Conservation (phyloP, 2,329 filamentous ascomycete species). For the Phoma sp. region DNA sequence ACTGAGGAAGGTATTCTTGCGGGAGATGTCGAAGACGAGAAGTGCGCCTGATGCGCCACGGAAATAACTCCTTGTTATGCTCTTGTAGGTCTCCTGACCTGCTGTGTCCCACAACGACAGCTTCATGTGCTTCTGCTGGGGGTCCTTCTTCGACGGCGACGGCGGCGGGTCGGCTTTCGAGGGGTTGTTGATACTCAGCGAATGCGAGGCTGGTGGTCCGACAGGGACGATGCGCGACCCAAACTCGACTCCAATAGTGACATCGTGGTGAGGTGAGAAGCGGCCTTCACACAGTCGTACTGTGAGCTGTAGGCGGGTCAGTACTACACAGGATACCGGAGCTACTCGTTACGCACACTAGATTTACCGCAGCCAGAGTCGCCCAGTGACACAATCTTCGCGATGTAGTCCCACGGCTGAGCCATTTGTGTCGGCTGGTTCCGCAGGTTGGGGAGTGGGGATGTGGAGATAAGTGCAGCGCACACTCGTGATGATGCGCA, state of each 20-base stretch:
- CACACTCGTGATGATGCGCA: slow-evolving; percentile 2
- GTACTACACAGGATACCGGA: not conserved
- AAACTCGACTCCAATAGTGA: slow-evolving; percentile 96
- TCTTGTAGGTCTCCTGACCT: slow-evolving; percentile 97
- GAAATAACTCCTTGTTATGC: slow-evolving; percentile 92
- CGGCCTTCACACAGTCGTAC: slow-evolving; percentile 96
- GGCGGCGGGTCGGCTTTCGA: slow-evolving; percentile 21
- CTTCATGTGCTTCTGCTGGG: slow-evolving; percentile 80
- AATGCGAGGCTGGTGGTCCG: slow-evolving; percentile 75
- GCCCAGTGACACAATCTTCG: slow-evolving; percentile 97
- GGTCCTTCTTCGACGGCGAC: slow-evolving; percentile 38
- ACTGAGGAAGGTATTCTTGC: slow-evolving; percentile 82
- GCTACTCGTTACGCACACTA: slow-evolving; percentile 52
- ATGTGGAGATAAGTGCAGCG: slow-evolving; percentile 7
- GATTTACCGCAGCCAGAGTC: slow-evolving; percentile 97
- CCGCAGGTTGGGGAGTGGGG: slow-evolving; percentile 11
- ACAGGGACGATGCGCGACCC: slow-evolving; percentile 91
- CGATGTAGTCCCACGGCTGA: slow-evolving; percentile 95
- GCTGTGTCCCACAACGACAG: slow-evolving; percentile 94
- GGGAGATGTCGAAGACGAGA: slow-evolving; percentile 92
- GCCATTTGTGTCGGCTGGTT: slow-evolving; percentile 46
- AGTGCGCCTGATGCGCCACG: slow-evolving; percentile 78
- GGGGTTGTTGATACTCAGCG: slow-evolving; percentile 61
- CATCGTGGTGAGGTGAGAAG: slow-evolving; percentile 93
- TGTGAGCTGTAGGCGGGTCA: slow-evolving; percentile 65